These are phyloP conservation scores for Exophiala calicioides DNA, from an alignment of 2,329 filamentous ascomycete species.

Conservation along the genomic window DNA sequence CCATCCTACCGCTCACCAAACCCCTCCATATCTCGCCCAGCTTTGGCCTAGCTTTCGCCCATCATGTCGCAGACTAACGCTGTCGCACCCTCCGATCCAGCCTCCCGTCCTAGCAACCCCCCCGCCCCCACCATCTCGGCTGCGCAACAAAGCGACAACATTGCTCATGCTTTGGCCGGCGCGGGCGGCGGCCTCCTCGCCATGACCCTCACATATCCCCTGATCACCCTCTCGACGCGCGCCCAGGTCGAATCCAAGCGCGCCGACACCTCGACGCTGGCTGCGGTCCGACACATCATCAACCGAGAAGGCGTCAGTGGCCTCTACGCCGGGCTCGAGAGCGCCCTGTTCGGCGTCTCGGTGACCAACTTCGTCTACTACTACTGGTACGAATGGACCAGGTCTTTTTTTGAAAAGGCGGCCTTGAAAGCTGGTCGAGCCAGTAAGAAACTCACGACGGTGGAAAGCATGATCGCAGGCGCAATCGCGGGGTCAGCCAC, in stretches of 20 bases:
- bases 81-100: slow-evolving; percentile 19
- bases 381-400: slow-evolving; percentile 99
- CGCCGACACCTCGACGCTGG: slow-evolving; percentile 78
- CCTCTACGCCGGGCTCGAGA: slow-evolving; percentile 90
- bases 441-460: slow-evolving; percentile 79
- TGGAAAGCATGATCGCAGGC: slow-evolving; percentile 93
- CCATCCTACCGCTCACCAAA: slow-evolving; percentile 9
- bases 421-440: slow-evolving; percentile 71
- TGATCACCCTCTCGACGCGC: slow-evolving; percentile 95
- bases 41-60: not conserved
- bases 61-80: slow-evolving; percentile 26
- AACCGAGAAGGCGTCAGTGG: slow-evolving; percentile 86
- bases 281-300: slow-evolving; percentile 82
- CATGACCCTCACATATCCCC: slow-evolving; percentile 94
- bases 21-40: slow-evolving; percentile 13
- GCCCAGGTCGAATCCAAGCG: slow-evolving; percentile 97
- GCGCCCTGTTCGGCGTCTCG: slow-evolving; percentile 93
- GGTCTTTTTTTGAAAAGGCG: slow-evolving; percentile 76
- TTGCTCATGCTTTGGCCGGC: slow-evolving; percentile 90
- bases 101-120: slow-evolving; percentile 19
- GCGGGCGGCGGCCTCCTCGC: slow-evolving; percentile 91
- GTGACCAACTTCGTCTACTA: slow-evolving; percentile 99
- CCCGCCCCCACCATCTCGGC: slow-evolving; percentile 57
- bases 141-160: slow-evolving; percentile 88
- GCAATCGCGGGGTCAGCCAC: slow-evolving; percentile 92